These are phyloP conservation scores for Pestalotiopsis sp. DNA, from an alignment of 2,329 filamentous ascomycete species.

Conservation along the genomic window DNA sequence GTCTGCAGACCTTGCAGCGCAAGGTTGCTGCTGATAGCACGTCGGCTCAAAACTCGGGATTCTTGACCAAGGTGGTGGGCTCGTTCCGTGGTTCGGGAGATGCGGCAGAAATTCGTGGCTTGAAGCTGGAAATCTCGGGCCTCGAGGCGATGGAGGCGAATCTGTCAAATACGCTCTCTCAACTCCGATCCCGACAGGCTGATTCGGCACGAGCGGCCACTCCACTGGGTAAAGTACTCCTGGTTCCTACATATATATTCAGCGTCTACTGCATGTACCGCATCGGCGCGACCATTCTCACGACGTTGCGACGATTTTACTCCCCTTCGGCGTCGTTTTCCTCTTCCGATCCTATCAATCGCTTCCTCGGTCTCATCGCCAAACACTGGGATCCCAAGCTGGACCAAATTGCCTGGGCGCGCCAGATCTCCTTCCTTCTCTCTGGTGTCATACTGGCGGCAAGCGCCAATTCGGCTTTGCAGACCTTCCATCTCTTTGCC, in stretches of 20 bases:
- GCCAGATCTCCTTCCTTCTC: conserved; percentile 82
- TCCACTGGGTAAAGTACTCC: conserved; percentile 63
- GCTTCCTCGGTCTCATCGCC: conserved; percentile 77
- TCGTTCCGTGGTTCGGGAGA: conserved; percentile 69
- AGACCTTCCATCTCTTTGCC: conserved; percentile 81
- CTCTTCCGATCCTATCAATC: conserved; percentile 80
- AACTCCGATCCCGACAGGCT: conserved; percentile 65
- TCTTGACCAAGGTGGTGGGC: conserved; percentile 75
- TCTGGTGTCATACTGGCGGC: conserved; percentile 82
- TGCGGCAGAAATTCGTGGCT: conserved; percentile 58
- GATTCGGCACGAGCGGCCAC: conserved; percentile 71
- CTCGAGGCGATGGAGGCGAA: conserved; percentile 79
- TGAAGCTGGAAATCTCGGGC: conserved; percentile 78
- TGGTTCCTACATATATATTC: conserved; percentile 68
- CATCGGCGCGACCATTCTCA: conserved; percentile 71
- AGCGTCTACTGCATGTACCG: conserved; percentile 85
- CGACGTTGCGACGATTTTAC: conserved; percentile 64
- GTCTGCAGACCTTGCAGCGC: conserved; percentile 70
- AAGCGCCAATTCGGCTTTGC: conserved; percentile 80
- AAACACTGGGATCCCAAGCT: conserved; percentile 84
- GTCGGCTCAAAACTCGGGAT: conserved; percentile 52
- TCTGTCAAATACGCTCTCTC: conserved; percentile 65
- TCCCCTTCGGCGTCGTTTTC: conserved; percentile 57
- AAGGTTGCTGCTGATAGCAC: conserved; percentile 49
- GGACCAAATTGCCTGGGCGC: conserved; percentile 81